Evolutionary conservation across 345 rosid species (phyloP), one percentile per base, ranked within the genome.

Genomic region (Bruguiera gymnorhiza): DNA sequence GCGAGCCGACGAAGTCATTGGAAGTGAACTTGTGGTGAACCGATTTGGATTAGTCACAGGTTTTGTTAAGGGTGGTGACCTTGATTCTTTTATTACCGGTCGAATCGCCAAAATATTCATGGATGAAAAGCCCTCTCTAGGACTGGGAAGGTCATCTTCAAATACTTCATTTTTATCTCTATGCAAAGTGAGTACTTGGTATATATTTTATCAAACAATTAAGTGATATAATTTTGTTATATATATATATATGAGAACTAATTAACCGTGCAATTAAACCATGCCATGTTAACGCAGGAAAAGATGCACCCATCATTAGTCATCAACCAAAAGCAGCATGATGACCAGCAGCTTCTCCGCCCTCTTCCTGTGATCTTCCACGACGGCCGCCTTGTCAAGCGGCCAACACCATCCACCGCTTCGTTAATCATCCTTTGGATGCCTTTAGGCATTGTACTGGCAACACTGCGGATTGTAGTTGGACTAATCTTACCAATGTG

Each of bases 321-420:
- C 32, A 58, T 70, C 61, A 24, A 60, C 21, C 61, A 70, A 34
- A 74, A 70, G 58, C 50, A 43, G 3, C 70, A 55, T 31, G 57
- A 71, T 1, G 78, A 70, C 55, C 63, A 61, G 60, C 65, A 76
- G 52, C 79, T 74, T 36, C 73, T 77, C 46, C 94, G 81, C 52
- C 97, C 94, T 2, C 59, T 70, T 51, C 97, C 97, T 7, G 97
- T 94, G 36, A 87, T 94, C 69, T 94, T 94, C 78, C 98, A 94
- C 63, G 97, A 91, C 46, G 97, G 98, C 62, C 90, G 98, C 70
- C 87, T 94, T 0, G 92, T 89, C 48, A 89, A 86, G 74, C 92
- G 88, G 1, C 97, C 98, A 1, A 88, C 91, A 6, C 89, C 97
- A 3, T 68, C 76, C 34, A 89, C 85, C 0, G 90, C 97, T 30